Base-by-base conservation (phyloP, 805 yeast species). In the Wickerhamomyces chaumierensis region DNA sequence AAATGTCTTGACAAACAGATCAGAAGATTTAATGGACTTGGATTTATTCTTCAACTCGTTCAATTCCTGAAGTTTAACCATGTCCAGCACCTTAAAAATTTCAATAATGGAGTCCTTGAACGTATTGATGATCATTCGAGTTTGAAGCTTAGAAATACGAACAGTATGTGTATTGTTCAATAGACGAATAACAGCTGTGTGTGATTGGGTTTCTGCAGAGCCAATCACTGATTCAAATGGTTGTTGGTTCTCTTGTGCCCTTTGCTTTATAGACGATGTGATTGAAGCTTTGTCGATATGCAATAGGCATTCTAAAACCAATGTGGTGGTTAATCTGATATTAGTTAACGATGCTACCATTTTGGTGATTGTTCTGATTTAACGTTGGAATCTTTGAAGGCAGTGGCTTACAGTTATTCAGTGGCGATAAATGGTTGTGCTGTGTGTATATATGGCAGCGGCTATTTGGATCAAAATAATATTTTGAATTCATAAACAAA, bases 221-320 rank as follows among this genome's bases (percentile, higher is more conserved):
- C 49, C 40, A 3, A 50, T 44, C 2, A 47, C 53, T 12, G 50
- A 44, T 36, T 49, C 48, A 34, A 25, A 25, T 9, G 9, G 9
- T 7, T 7, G 14, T 25, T 25, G 29, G 29, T 25, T 13, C 4
- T 25, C 29, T 25, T 9, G 9, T 25, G 5, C 14, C 29, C 29
- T 25, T 13, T 25, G 29, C 23, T 21, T 21, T 21, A 21, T 9
- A 21, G 23, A 21, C 12, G 29, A 25, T 25, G 12, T 13, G 29
- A 25, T 25, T 8, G 29, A 25, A 14, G 9, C 29, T 13, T 25
- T 25, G 29, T 25, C n/a, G 14, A 25, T 25, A 14, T 25, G 12
- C 12, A 25, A 14, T 4, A 25, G 29, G 12, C 29, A 25, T 14
- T 25, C 29, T 13, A 25, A 14, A 9, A 25, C 29, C 29, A 25